phyloP scores from a whole-genome alignment of 768 basidiomycete genomes.

The Crepidotus variabilis region DNA sequence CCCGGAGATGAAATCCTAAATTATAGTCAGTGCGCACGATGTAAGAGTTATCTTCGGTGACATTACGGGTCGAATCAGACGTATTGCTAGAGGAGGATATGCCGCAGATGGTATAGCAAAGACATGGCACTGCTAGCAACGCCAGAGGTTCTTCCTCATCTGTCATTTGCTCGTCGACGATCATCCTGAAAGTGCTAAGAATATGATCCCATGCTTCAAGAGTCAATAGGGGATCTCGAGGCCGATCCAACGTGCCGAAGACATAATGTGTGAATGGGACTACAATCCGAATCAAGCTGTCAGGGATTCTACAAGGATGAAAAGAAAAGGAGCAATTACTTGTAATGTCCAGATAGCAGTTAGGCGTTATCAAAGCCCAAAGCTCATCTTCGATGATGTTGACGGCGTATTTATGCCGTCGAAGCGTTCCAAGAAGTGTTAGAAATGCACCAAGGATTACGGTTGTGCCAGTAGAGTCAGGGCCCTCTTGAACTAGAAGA shows the following conservation, averaged over 20 bases:
- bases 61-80: slow-evolving; percentile 10
- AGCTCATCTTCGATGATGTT: slow-evolving; percentile 9
- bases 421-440: slow-evolving; percentile 6
- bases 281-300: neutral
- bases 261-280: slow-evolving; percentile 20
- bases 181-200: slow-evolving; percentile 43
- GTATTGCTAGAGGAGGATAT: slow-evolving; percentile 20
- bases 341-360: slow-evolving; percentile 1
- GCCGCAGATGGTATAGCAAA: slow-evolving; percentile 46
- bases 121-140: slow-evolving; percentile 40
- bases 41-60: neutral
- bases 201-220: slow-evolving; percentile 56
- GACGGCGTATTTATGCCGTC: neutral
- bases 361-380: slow-evolving; percentile 9
- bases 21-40: neutral
- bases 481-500: neutral
- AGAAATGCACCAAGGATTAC: slow-evolving; percentile 11
- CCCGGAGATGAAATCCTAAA: slow-evolving; percentile 11
- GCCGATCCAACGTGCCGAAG: slow-evolving; percentile 14
- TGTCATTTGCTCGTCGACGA: slow-evolving; percentile 40
- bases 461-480: neutral
- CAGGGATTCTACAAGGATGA: neutral
- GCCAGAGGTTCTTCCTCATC: slow-evolving; percentile 49
- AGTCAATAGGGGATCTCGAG: slow-evolving; percentile 33
- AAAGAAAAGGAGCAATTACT: neutral